Conservation (phyloP, 805 yeast genomes). For the Candida fluviatilis region DNA sequence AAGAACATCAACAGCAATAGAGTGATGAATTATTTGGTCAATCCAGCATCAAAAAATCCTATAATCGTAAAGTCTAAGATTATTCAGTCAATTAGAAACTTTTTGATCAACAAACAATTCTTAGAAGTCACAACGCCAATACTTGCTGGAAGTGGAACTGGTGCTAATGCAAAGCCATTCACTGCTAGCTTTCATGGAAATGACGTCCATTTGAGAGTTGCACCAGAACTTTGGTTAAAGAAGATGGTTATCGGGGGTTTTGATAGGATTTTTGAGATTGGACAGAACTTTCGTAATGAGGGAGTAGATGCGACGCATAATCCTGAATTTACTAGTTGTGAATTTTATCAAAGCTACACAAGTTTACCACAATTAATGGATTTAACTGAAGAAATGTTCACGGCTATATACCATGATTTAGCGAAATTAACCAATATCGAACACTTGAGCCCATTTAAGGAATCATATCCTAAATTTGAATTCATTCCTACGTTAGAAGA, state of each 20-base stretch:
- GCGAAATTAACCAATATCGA: slow-evolving; percentile 1
- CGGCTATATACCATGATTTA: slow-evolving; percentile 32
- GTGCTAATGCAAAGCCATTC: slow-evolving; percentile 93
- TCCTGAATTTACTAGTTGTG: slow-evolving; percentile 90
- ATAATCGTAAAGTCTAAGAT: slow-evolving; percentile 53
- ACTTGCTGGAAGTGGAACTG: slow-evolving; percentile 67
- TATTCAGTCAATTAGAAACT: slow-evolving; percentile 51
- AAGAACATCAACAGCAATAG: slow-evolving; percentile 61
- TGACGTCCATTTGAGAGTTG: slow-evolving; percentile 66
- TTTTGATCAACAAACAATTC: slow-evolving; percentile 52
- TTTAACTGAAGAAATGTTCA: slow-evolving; percentile 57
- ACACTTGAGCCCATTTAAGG: background rate
- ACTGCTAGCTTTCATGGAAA: slow-evolving; percentile 43
- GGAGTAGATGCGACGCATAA: slow-evolving; percentile 91
- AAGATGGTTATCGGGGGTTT: slow-evolving; percentile 78
- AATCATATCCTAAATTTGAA: slow-evolving; percentile 41
- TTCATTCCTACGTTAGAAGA: slow-evolving; percentile 62
- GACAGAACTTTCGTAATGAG: slow-evolving; percentile 83
- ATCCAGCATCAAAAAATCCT: slow-evolving; percentile 44
- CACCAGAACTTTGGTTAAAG: slow-evolving; percentile 95
- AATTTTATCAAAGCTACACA: slow-evolving; percentile 75
- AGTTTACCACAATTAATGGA: slow-evolving; percentile 62
- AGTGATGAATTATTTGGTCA: slow-evolving; percentile 69
- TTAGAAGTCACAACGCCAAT: slow-evolving; percentile 90
- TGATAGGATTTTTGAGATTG: slow-evolving; percentile 83